Percentiles rank a stretch among this genome's conserved stretches.
These are phyloP conservation scores for Lachnellula suecica DNA, from an alignment of 2,329 filamentous ascomycete species.

Conservation along the genomic window DNA sequence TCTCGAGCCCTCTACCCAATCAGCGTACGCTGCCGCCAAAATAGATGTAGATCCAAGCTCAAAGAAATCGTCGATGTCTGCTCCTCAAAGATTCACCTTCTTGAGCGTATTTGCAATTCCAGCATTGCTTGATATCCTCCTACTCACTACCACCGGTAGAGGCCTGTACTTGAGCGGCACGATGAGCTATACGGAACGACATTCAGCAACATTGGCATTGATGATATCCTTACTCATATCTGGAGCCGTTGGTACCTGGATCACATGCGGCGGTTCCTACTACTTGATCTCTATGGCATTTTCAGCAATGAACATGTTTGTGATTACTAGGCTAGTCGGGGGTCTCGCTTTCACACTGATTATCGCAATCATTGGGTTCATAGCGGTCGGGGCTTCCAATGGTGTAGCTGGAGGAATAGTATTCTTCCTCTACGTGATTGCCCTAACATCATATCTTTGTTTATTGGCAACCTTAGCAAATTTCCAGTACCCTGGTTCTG, in stretches of 20 bases:
- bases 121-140: conserved; percentile 58
- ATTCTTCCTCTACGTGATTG: conserved; percentile 59
- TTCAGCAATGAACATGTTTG: conserved; percentile 41
- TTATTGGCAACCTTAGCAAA: conserved; percentile 48
- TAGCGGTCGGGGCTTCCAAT: conserved; percentile 45
- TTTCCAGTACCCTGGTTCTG: conserved; percentile 28
- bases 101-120: conserved; percentile 62
- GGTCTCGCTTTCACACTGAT: conserved; percentile 43
- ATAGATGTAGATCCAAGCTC: conserved; percentile 49
- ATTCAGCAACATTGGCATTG: conserved; percentile 53
- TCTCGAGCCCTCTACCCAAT: conserved; percentile 47
- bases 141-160: conserved; percentile 57
- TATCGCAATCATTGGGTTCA: conserved; percentile 45
- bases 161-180: conserved; percentile 59
- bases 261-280: conserved; percentile 61
- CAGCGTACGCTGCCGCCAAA: conserved; percentile 48
- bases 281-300: conserved; percentile 59
- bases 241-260: conserved; percentile 62
- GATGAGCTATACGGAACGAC: conserved; percentile 51
- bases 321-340: conserved; percentile 44
- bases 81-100: conserved; percentile 39
- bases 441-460: conserved; percentile 58
- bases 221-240: conserved; percentile 59
- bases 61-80: conserved; percentile 42
- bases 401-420: conserved; percentile 48